Percentiles rank a stretch among this genome's conserved stretches.
Evolutionary conservation across 2,329 filamentous ascomycete genomes (phyloP).

Genomic region (Diaporthe sp.): DNA sequence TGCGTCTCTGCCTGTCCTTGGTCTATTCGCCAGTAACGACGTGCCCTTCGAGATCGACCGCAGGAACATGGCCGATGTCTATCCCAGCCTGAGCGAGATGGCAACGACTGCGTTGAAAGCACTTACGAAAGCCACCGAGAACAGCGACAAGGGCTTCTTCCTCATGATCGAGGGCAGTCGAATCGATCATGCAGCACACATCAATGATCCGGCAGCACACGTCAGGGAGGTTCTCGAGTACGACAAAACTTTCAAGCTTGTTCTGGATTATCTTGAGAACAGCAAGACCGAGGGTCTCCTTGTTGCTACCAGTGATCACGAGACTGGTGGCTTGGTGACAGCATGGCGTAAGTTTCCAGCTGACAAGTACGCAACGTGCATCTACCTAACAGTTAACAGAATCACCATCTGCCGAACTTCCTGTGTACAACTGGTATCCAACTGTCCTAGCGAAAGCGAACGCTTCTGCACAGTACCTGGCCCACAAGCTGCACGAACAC

Average conservation of each 20-base stretch:
- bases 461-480: constrained; percentile 80
- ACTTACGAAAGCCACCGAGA: constrained; percentile 82
- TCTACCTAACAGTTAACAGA: constrained; percentile 28
- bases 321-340: constrained; percentile 89
- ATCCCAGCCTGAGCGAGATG: constrained; percentile 94
- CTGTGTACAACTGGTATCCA: constrained; percentile 83
- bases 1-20: constrained; percentile 84
- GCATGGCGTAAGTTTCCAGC: constrained; percentile 75
- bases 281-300: constrained; percentile 82
- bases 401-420: constrained; percentile 53
- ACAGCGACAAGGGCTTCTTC: constrained; percentile 95
- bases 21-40: constrained; percentile 84
- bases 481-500: constrained; percentile 71
- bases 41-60: constrained; percentile 96
- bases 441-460: constrained; percentile 81
- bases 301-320: constrained; percentile 93
- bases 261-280: constrained; percentile 85
- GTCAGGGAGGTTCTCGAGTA: constrained; percentile 96
- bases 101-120: constrained; percentile 83
- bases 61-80: constrained; percentile 79
- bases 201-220: constrained; percentile 86
- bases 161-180: constrained; percentile 98
- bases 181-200: constrained; percentile 94
- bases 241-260: constrained; percentile 85
- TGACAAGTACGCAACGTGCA: background rate